These are phyloP conservation scores for Boletus huronensis DNA, from an alignment of 768 basidiomycete species.

Conservation along the genomic window DNA sequence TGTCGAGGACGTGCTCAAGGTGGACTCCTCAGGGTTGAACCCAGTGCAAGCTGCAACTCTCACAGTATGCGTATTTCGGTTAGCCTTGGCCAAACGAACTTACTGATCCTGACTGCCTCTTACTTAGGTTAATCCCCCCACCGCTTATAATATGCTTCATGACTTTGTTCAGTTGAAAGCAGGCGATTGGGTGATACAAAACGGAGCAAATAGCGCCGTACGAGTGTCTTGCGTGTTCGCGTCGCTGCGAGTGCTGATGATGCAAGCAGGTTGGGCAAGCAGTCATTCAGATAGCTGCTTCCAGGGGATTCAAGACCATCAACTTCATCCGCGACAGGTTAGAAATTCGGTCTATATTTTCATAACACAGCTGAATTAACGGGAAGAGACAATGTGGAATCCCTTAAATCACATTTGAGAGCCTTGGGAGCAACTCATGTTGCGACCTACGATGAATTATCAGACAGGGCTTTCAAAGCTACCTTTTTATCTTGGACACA, in stretches of 20 bases:
- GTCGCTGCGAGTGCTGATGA: not conserved
- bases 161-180: slow-evolving; percentile 60
- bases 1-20: slow-evolving; percentile 54
- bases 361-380: not conserved
- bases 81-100: not conserved
- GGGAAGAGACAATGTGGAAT: slow-evolving; percentile 49
- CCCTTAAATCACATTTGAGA: slow-evolving; percentile 48
- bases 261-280: slow-evolving; percentile 68
- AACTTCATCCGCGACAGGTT: slow-evolving; percentile 78
- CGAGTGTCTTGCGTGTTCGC: slow-evolving; percentile 20
- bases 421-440: slow-evolving; percentile 73
- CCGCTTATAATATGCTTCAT: slow-evolving; percentile 79
- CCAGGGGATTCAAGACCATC: slow-evolving; percentile 67
- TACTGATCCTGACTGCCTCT: not conserved
- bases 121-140: slow-evolving; percentile 72
- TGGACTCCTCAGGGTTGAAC: slow-evolving; percentile 49
- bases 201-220: slow-evolving; percentile 83
- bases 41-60: slow-evolving; percentile 73
- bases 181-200: slow-evolving; percentile 83
- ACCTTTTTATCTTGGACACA: slow-evolving; percentile 62
- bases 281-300: slow-evolving; percentile 81
- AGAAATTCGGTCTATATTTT: not conserved
- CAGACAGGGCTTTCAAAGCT: slow-evolving; percentile 50
- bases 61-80: slow-evolving; percentile 44
- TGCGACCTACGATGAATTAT: slow-evolving; percentile 71